These are phyloP conservation scores for Yarrowia alimentaria DNA, from an alignment of 805 yeast species.

Conservation along the genomic window DNA sequence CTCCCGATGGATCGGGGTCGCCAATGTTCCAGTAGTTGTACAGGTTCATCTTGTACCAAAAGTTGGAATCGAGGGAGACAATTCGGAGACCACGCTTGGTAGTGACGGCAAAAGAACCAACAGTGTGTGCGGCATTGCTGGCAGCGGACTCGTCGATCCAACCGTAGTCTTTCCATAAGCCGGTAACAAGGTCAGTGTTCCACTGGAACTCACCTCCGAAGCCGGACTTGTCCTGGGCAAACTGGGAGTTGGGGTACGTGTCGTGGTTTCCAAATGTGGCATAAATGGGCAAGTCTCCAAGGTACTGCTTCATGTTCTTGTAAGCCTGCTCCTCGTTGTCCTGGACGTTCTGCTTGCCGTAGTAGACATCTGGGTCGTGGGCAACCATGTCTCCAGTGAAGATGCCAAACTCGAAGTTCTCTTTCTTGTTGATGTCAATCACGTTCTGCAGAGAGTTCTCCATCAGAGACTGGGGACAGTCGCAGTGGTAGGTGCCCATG, in stretches of 20 bases:
- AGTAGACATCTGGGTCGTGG: conserved; percentile 51
- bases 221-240: conserved; percentile 54
- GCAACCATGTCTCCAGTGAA: conserved; percentile 77
- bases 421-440: conserved; percentile 40
- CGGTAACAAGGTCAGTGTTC: conserved; percentile 50
- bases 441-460: conserved; percentile 56
- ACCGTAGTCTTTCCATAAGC: conserved; percentile 48
- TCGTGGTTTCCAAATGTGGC: conserved; percentile 72
- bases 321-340: conserved; percentile 52
- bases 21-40: conserved; percentile 51
- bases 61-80: conserved; percentile 63
- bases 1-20: conserved; percentile 62
- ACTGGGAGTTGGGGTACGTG: conserved; percentile 67
- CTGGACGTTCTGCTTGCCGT: conserved; percentile 49
- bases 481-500: conserved; percentile 64
- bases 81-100: conserved; percentile 59
- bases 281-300: conserved; percentile 55
- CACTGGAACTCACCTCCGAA: conserved; percentile 46
- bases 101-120: conserved; percentile 59
- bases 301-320: conserved; percentile 52
- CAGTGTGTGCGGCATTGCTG: conserved; percentile 43
- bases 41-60: conserved; percentile 62
- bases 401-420: conserved; percentile 56
- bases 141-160: conserved; percentile 45
- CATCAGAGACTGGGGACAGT: conserved; percentile 60